These are phyloP conservation scores for Ophiognomonia clavigignenti-juglandacearum DNA, from an alignment of 2,329 filamentous ascomycete species.

Conservation along the genomic window DNA sequence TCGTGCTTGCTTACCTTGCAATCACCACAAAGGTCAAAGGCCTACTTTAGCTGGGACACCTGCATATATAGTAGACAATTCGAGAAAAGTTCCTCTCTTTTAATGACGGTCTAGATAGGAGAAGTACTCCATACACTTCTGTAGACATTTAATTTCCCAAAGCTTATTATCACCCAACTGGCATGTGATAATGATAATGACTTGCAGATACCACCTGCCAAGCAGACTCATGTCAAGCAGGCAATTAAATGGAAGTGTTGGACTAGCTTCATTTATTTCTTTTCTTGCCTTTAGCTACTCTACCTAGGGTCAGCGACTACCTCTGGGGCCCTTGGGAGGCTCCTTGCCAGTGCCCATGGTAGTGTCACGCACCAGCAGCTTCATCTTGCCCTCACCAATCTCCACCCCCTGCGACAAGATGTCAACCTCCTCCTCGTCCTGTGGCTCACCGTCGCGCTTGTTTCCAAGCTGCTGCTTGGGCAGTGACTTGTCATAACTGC, in stretches of 20 bases:
- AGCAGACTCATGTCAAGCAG: background rate
- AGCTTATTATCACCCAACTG: too few species aligned
- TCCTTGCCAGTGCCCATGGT: slow-evolving; percentile 30
- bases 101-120: too few species aligned
- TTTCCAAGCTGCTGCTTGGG: slow-evolving; percentile 35
- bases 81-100: too few species aligned
- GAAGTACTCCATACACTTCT: too few species aligned
- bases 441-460: slow-evolving; percentile 33
- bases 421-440: slow-evolving; percentile 44
- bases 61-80: too few species aligned
- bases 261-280: slow-evolving; percentile 13
- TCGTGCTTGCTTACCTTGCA: too few species aligned
- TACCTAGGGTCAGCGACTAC: slow-evolving; percentile 12
- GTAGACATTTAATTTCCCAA: too few species aligned
- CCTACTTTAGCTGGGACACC: too few species aligned
- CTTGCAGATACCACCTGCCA: too few species aligned
- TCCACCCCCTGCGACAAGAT: slow-evolving; percentile 62
- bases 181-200: too few species aligned
- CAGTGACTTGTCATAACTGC: slow-evolving; percentile 62
- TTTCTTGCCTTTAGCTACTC: background rate
- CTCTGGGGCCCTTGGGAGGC: slow-evolving; percentile 51
- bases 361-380: slow-evolving; percentile 54
- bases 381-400: slow-evolving; percentile 63
- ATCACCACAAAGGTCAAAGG: too few species aligned
- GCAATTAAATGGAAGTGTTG: too few species aligned